phyloP scores from a whole-genome alignment of 305 asterid species.

The Fraxinus baroniana region DNA sequence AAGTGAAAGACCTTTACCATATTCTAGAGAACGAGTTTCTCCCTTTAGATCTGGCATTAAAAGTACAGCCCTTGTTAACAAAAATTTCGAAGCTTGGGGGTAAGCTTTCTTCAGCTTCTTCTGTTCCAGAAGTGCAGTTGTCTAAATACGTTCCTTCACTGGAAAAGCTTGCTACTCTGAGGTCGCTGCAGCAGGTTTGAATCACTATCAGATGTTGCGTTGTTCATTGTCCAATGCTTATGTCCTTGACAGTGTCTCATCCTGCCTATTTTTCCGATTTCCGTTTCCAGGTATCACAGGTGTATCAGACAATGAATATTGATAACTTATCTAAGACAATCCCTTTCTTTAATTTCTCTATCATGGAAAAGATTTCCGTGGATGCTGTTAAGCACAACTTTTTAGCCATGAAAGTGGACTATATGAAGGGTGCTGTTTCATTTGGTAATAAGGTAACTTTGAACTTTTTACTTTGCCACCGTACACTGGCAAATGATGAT shows the following conservation, averaged over 20 bases:
- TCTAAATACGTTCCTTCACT: constrained; percentile 69
- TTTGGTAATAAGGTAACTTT: constrained; percentile 42
- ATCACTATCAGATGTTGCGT: not conserved
- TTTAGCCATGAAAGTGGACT: constrained; percentile 42
- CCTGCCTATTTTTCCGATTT: constrained; percentile 4
- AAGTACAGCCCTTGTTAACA: constrained; percentile 62
- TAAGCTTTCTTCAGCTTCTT: constrained; percentile 70
- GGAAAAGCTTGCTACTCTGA: constrained; percentile 79
- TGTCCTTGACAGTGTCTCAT: not conserved
- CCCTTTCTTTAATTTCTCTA: constrained; percentile 54
- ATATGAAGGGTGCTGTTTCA: constrained; percentile 42
- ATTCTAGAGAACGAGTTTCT: constrained; percentile 67
- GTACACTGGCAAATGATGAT: not conserved
- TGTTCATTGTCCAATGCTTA: constrained; percentile 4
- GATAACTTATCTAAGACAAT: constrained; percentile 62
- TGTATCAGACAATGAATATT: constrained; percentile 73
- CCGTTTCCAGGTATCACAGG: constrained; percentile 64
- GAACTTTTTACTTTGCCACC: not conserved
- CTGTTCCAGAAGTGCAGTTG: constrained; percentile 77
- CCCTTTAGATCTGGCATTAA: constrained; percentile 67
- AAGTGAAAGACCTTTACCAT: constrained; percentile 83
- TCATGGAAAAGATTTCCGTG: constrained; percentile 44
- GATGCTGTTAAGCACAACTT: constrained; percentile 46
- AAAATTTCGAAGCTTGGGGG: constrained; percentile 89
- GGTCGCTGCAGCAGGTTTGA: constrained; percentile 80